Conservation (phyloP, 345 rosid genomes). For the Eucalyptus tenuipes region DNA sequence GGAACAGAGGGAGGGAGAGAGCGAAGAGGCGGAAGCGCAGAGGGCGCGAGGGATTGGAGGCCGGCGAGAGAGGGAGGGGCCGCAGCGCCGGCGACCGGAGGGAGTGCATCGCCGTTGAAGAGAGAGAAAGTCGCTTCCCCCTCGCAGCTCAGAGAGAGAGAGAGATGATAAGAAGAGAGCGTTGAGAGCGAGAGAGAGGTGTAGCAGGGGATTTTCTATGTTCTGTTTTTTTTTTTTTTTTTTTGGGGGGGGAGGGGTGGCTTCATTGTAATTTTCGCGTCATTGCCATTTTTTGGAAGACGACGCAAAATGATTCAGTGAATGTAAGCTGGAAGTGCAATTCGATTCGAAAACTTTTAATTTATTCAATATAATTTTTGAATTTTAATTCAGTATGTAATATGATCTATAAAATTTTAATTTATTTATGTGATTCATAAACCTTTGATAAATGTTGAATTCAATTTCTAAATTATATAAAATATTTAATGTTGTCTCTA, state of each 20-base stretch:
- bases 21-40: constrained; percentile 14
- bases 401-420: fast-evolving
- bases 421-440: too few species aligned
- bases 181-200: neutral
- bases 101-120: neutral
- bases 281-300: neutral
- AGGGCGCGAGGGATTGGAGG: neutral
- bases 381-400: too few species aligned
- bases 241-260: neutral
- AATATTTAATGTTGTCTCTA: too few species aligned
- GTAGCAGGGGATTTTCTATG: neutral
- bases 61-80: neutral
- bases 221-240: fast-evolving
- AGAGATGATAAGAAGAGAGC: neutral
- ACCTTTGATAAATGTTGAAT: fast-evolving
- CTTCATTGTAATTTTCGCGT: neutral
- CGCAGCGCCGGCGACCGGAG: neutral
- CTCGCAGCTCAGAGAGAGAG: neutral
- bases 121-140: neutral
- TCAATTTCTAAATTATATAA: too few species aligned
- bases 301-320: neutral
- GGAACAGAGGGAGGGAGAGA: constrained; percentile 22
- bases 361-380: too few species aligned
- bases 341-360: too few species aligned
- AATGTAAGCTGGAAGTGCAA: neutral